Evolutionary conservation across 768 basidiomycete genomes (phyloP), one percentile per base, ranked within the genome.

Genomic region (Suillus tomentosus): DNA sequence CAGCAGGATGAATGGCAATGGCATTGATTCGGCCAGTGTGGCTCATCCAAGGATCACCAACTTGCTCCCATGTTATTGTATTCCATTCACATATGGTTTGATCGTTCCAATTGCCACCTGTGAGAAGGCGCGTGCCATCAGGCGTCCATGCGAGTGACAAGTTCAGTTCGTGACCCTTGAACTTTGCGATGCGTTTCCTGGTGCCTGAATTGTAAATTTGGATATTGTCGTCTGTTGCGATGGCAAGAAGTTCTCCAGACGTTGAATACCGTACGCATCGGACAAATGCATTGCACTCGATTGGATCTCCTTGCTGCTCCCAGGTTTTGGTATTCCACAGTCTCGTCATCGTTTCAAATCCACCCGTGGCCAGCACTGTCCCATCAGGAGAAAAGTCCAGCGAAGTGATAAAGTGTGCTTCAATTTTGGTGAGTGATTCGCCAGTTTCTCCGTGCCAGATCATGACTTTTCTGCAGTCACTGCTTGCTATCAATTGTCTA

Each of bases 51-150:
- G 53, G 53, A 36, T n/a, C 11, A 1, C 53, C 19, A 11, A 54
- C 53, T 2, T 37, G 19, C 36, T 55, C 0, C 54, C 54, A 55
- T 3, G 54, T 55, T 6, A 3, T 22, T 37, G 54, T 37, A 22
- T 55, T 19, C 54, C 54, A 55, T 22, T 55, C 36, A 1, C 36
- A 3, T 55, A 55, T 37, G 34, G n/a, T 55, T 3, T 5, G 45
- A 34, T 36, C 53, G 1, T 1, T 3, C 3, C 3, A 0, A 22
- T 2, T 0, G 13, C 36, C n/a, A 0, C 34, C 13, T 22, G 36
- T n/a, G 54, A 55, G 34, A 55, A 55, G 34, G n/a, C 54, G 36
- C 2, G 34, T 55, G 13, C 54, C 54, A 55, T 36, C 19, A 6
- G 19, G 54, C 11, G 13, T 37, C 54, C 54, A 55, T 0, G 19